A percentile compares a stretch with the other conserved stretches of the same genome.
Conservation (phyloP, 192 early-diverging fungal genomes). For the Mortierella alpina region DNA sequence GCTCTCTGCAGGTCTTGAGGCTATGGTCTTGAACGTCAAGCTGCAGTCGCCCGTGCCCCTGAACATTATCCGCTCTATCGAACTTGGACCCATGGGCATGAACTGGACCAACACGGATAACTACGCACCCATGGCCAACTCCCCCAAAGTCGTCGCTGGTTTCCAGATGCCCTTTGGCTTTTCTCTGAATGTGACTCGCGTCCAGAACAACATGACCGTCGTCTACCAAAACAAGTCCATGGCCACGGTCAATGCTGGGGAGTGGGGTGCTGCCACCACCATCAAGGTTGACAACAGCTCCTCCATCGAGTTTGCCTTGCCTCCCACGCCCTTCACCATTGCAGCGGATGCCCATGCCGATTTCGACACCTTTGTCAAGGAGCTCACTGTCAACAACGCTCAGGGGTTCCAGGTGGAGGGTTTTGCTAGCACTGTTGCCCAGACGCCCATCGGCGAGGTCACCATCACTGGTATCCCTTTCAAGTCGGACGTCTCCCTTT, state of each 20-base stretch:
- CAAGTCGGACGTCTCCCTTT: conserved; percentile 58
- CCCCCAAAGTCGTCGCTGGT: conserved; percentile 57
- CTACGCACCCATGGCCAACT: conserved; percentile 61
- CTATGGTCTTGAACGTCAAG: conserved; percentile 63
- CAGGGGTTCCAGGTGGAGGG: conserved; percentile 61
- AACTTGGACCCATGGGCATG: conserved; percentile 65
- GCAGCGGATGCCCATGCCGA: conserved; percentile 52
- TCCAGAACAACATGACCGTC: conserved; percentile 65
- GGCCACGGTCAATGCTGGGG: conserved; percentile 36
- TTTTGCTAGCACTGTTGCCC: conserved; percentile 59
- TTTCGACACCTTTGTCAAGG: conserved; percentile 65
- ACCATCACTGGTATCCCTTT: conserved; percentile 66
- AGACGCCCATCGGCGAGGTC: conserved; percentile 68
- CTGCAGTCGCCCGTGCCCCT: conserved; percentile 52
- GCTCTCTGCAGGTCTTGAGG: conserved; percentile 63
- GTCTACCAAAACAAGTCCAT: conserved; percentile 42
- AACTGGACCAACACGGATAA: conserved; percentile 56
- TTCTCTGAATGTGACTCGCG: conserved; percentile 64
- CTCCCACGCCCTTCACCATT: conserved; percentile 59
- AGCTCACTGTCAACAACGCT: conserved; percentile 54
- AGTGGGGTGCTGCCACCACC: conserved; percentile 49
- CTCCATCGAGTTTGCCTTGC: conserved; percentile 60
- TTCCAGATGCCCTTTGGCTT: conserved; percentile 75
- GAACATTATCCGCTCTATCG: conserved; percentile 63
- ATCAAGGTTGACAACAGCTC: conserved; percentile 55